Conservation (phyloP, 2,329 filamentous ascomycete species). For the Clarireedia hainanense region DNA sequence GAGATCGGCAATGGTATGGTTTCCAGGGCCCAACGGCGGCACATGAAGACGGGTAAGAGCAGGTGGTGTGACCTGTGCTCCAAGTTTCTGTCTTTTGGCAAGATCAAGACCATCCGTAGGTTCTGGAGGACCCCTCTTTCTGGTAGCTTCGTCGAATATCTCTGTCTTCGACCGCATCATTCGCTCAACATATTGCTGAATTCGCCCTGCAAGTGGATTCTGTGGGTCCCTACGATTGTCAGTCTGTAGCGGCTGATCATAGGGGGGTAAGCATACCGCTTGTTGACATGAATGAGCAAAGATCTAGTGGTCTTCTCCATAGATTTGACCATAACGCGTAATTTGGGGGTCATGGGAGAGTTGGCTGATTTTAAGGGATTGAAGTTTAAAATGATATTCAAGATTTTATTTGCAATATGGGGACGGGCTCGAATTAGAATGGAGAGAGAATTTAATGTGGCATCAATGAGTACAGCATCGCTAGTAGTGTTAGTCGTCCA, state of each 20-base stretch:
- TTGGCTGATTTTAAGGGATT: constrained; percentile 79
- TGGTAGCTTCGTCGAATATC: constrained; percentile 67
- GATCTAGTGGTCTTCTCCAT: constrained; percentile 91
- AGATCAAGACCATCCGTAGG: constrained; percentile 64
- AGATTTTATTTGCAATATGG: constrained; percentile 73
- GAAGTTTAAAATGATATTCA: constrained; percentile 81
- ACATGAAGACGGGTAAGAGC: constrained; percentile 31
- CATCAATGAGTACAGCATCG: constrained; percentile 81
- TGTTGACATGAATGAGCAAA: constrained; percentile 73
- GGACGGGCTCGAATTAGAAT: constrained; percentile 76
- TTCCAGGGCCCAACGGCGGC: constrained; percentile 65
- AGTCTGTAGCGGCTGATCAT: constrained; percentile 14
- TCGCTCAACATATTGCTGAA: constrained; percentile 81
- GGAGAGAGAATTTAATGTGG: constrained; percentile 82
- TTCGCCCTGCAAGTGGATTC: constrained; percentile 64
- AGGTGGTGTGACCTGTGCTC: constrained; percentile 36
- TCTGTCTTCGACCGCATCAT: constrained; percentile 72
- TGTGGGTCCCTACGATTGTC: constrained; percentile 60
- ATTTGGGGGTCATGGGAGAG: constrained; percentile 67
- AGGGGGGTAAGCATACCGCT: constrained; percentile 47
- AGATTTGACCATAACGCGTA: constrained; percentile 77
- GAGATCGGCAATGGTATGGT: constrained; percentile 71
- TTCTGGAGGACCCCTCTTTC: constrained; percentile 69
- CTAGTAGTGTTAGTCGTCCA: constrained; percentile 42
- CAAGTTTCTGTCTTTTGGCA: constrained; percentile 73